phyloP scores from a whole-genome alignment of 1,284 basidiomycete genomes.

The Puccinia novopanici region DNA sequence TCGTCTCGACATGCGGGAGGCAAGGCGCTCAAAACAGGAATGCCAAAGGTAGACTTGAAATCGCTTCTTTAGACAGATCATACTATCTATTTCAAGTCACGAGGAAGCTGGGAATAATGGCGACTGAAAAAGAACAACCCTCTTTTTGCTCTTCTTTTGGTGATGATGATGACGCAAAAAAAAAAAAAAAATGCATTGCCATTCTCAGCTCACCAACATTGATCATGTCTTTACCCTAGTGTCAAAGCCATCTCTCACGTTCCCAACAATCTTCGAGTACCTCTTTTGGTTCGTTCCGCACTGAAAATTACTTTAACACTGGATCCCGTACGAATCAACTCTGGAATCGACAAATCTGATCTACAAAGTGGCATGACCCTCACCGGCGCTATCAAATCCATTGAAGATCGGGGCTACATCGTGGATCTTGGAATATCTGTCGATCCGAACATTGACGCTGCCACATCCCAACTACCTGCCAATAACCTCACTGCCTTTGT shows the following conservation, averaged over 20 bases:
- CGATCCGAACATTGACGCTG: conserved; percentile 54
- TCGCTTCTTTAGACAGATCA: not conserved
- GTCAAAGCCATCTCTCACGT: conserved; percentile 64
- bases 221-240: conserved; percentile 65
- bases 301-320: conserved; percentile 84
- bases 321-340: conserved; percentile 81
- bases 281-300: conserved; percentile 65
- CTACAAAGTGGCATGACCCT: conserved; percentile 75
- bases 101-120: no score
- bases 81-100: not conserved
- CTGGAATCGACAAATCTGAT: conserved; percentile 76
- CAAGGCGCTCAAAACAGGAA: conserved; percentile 67
- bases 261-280: conserved; percentile 57
- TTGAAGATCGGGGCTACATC: conserved; percentile 93
- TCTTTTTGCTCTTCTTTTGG: not conserved
- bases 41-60: conserved; percentile 65
- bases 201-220: conserved; percentile 56
- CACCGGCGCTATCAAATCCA: conserved; percentile 74
- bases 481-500: conserved; percentile 53
- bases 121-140: not conserved
- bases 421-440: conserved; percentile 79
- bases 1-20: conserved; percentile 86
- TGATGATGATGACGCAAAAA: not conserved
- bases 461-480: conserved; percentile 53
- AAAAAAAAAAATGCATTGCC: not conserved